These are phyloP conservation scores for Actinomucor elegans DNA, from an alignment of 371 early-diverging fungal genomes.

Conservation along the genomic window DNA sequence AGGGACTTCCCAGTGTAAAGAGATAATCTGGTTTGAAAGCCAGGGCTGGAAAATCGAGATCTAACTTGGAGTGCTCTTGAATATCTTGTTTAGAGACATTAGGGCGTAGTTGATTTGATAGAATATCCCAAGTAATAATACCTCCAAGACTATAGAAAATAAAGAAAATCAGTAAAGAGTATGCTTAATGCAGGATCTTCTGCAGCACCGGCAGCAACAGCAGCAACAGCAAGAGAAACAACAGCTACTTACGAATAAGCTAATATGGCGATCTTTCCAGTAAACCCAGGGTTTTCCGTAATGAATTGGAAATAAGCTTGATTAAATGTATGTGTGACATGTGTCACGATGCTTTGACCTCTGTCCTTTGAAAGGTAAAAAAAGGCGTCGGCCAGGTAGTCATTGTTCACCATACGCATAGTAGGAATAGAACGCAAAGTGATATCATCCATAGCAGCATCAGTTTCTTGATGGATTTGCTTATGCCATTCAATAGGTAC, in stretches of 20 bases:
- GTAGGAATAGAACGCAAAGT: constrained; percentile 68
- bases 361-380: constrained; percentile 59
- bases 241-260: constrained; percentile 48
- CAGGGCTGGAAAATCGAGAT: constrained; percentile 48
- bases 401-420: constrained; percentile 65
- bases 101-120: constrained; percentile 45
- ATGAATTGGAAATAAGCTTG: constrained; percentile 54
- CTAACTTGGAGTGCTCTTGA: constrained; percentile 21
- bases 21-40: constrained; percentile 56
- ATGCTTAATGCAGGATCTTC: background rate
- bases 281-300: constrained; percentile 55
- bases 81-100: constrained; percentile 17
- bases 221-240: too few relatives aligned
- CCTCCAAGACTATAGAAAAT: constrained; percentile 55
- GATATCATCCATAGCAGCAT: constrained; percentile 47
- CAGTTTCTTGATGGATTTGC: constrained; percentile 57
- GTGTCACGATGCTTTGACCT: constrained; percentile 56
- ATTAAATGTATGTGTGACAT: constrained; percentile 60
- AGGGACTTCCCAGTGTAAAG: constrained; percentile 63
- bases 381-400: constrained; percentile 67
- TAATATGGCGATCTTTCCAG: constrained; percentile 57
- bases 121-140: constrained; percentile 63
- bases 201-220: too few relatives aligned
- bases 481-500: constrained; percentile 57
- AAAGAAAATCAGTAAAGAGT: too few relatives aligned